Conservation (phyloP, 352 stramenopile species). For the Paralagenidium karlingii region DNA sequence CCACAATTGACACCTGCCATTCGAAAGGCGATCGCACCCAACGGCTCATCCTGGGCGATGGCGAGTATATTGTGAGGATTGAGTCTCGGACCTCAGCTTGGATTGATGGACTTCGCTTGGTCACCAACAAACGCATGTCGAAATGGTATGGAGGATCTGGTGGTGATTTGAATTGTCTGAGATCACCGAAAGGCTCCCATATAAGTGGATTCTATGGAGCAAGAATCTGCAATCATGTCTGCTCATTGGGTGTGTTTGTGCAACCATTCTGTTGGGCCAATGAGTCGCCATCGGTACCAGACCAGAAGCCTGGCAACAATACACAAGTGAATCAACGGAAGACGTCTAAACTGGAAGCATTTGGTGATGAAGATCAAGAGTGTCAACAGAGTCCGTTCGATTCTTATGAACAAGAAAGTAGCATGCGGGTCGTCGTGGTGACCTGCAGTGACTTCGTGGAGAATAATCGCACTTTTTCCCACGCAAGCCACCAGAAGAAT, state of each 20-base stretch:
- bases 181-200: constrained; percentile 18
- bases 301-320: too few species aligned
- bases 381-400: neutral
- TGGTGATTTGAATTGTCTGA: constrained; percentile 24
- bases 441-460: constrained; percentile 23
- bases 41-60: constrained; percentile 20
- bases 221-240: constrained; percentile 27
- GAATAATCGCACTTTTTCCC: constrained; percentile 12
- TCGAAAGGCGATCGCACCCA: constrained; percentile 22
- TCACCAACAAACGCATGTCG: constrained; percentile 41
- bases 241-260: constrained; percentile 27
- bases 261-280: too few species aligned
- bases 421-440: constrained; percentile 15
- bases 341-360: neutral
- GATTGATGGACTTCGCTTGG: constrained; percentile 50
- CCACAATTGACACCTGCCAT: too few species aligned
- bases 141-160: constrained; percentile 52
- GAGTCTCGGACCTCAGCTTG: constrained; percentile 41
- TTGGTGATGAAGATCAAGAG: constrained; percentile 7
- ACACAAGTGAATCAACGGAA: constrained; percentile 3
- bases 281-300: too few species aligned
- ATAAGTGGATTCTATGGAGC: constrained; percentile 44
- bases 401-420: neutral
- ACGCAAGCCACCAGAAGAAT: constrained; percentile 8
- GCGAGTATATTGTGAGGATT: constrained; percentile 41